phyloP scores from a whole-genome alignment of 805 yeast genomes.

The Ogataea philodendri region DNA sequence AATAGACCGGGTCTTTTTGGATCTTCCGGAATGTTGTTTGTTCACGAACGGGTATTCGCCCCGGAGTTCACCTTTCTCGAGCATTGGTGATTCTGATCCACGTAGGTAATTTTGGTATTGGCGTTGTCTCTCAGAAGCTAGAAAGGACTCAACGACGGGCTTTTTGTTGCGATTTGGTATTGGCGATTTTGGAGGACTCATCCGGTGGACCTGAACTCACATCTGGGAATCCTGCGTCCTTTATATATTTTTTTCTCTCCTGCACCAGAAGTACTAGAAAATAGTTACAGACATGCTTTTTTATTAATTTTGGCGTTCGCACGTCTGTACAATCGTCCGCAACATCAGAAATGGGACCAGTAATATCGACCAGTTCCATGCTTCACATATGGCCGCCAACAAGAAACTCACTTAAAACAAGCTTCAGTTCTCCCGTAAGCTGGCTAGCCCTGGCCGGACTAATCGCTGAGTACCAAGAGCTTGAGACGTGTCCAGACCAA shows the following conservation, averaged over 20 bases:
- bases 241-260: slow-evolving; percentile 6
- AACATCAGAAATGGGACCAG: too few species aligned
- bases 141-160: slow-evolving; percentile 15
- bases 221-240: neutral
- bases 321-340: too few species aligned
- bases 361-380: too few species aligned
- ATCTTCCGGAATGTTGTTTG: slow-evolving; percentile 3
- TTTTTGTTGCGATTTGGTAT: slow-evolving; percentile 9
- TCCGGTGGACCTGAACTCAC: neutral
- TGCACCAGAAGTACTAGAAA: slow-evolving; percentile 1
- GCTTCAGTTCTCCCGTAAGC: too few species aligned
- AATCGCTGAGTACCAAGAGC: too few species aligned
- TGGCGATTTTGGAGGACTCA: slow-evolving; percentile 14
- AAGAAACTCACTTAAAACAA: too few species aligned
- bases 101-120: slow-evolving; percentile 11
- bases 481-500: too few species aligned
- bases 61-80: slow-evolving; percentile 8
- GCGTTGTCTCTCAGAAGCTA: slow-evolving; percentile 18
- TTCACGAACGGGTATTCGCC: slow-evolving; percentile 1
- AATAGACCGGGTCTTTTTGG: slow-evolving; percentile 6
- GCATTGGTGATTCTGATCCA: slow-evolving; percentile 11
- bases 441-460: too few species aligned
- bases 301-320: too few species aligned
- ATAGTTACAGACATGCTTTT: too few species aligned
- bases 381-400: too few species aligned